phyloP scores from a whole-genome alignment of 306 rosid genomes.

The Glycine tomentella region DNA sequence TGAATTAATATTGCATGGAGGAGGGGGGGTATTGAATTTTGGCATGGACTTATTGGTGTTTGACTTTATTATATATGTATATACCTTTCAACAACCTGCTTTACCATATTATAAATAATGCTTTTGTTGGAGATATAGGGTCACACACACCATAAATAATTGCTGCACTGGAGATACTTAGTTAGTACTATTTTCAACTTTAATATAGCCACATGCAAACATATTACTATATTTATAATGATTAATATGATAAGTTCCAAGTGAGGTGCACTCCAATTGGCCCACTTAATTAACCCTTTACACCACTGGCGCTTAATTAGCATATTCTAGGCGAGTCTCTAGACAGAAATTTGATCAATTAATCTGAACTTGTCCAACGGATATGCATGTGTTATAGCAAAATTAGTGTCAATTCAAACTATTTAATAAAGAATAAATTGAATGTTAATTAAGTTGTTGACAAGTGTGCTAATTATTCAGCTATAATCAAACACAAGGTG shows the following conservation, averaged over 20 bases:
- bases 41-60: slow-evolving; percentile 34
- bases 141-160: slow-evolving; percentile 16
- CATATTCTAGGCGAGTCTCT: neutral
- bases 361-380: slow-evolving; percentile 26
- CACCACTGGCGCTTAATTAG: neutral
- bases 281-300: slow-evolving; percentile 39
- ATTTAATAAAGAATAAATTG: neutral
- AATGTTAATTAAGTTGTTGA: slow-evolving; percentile 31
- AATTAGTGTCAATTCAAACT: slow-evolving; percentile 14
- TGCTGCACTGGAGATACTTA: slow-evolving; percentile 39
- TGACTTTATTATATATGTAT: slow-evolving; percentile 37
- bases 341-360: slow-evolving; percentile 25
- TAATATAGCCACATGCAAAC: slow-evolving; percentile 49
- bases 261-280: slow-evolving; percentile 37
- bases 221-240: slow-evolving; percentile 32
- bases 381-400: slow-evolving; percentile 29
- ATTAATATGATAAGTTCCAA: slow-evolving; percentile 27
- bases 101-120: neutral
- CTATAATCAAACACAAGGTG: slow-evolving; percentile 12
- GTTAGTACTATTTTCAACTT: slow-evolving; percentile 31
- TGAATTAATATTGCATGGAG: slow-evolving; percentile 2
- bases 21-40: slow-evolving; percentile 30
- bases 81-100: slow-evolving; percentile 43
- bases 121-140: slow-evolving; percentile 45
- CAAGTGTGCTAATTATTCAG: slow-evolving; percentile 14